Percentiles rank a stretch among this genome's conserved stretches.
phyloP scores from a whole-genome alignment of 2,329 filamentous ascomycete species.

The Byssoonygena ceratinophila region DNA sequence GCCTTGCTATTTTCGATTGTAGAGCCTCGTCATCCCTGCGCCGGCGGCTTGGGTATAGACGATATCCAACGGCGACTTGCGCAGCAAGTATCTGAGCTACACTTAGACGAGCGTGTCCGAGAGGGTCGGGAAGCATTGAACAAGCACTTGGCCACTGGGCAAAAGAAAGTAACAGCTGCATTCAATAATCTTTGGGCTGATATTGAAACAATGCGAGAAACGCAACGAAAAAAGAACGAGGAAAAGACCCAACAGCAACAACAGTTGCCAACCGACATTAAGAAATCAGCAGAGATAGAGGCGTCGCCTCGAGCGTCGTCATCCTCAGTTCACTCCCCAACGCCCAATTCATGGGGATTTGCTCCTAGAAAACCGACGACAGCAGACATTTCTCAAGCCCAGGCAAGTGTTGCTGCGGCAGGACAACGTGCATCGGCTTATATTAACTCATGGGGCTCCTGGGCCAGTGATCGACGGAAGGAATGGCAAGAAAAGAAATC shows the following conservation, averaged over 20 bases:
- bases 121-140: constrained; percentile 74
- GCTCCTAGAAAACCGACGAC: constrained; percentile 25
- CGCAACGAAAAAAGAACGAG: constrained; percentile 48
- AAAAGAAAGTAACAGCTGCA: constrained; percentile 75
- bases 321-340: constrained; percentile 18
- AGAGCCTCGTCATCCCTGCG: constrained; percentile 84
- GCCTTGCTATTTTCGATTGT: constrained; percentile 88
- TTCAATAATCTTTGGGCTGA: constrained; percentile 86
- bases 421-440: constrained; percentile 51
- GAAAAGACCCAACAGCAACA: constrained; percentile 20
- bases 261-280: constrained; percentile 20
- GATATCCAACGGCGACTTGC: constrained; percentile 84
- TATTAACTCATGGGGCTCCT: constrained; percentile 52
- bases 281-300: constrained; percentile 22
- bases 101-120: constrained; percentile 81
- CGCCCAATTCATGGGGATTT: constrained; percentile 23
- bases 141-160: constrained; percentile 78
- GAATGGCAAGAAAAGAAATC: constrained; percentile 37
- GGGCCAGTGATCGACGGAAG: constrained; percentile 44
- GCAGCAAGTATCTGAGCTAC: constrained; percentile 85
- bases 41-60: constrained; percentile 83
- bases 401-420: constrained; percentile 45
- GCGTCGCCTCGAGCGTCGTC: constrained; percentile 22
- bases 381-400: constrained; percentile 45
- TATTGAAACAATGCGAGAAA: constrained; percentile 69